Conservation (phyloP, 176 grass and related monocot genomes). For the Aegilops speltoides region DNA sequence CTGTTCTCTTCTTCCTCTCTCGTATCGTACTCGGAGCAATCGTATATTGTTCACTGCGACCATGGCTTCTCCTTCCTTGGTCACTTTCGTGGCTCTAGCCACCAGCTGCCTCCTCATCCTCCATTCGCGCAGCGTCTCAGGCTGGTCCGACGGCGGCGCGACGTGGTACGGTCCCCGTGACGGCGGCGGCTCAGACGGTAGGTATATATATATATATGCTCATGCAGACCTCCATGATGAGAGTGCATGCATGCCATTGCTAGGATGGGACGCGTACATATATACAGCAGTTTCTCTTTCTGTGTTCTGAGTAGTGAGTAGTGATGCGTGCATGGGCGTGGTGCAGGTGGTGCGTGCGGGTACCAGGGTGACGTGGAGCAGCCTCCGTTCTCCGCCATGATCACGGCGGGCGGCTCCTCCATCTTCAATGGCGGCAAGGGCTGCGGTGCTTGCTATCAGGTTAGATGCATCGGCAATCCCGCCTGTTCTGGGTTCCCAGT, state of each 20-base stretch:
- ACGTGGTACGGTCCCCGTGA: neutral
- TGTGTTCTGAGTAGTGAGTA: too few species aligned
- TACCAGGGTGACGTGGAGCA: slow-evolving; percentile 48
- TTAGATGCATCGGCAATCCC: slow-evolving; percentile 36
- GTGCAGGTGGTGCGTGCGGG: slow-evolving; percentile 65
- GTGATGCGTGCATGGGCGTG: too few species aligned
- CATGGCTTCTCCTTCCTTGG: neutral
- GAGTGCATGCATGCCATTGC: too few species aligned
- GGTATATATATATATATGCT: too few species aligned
- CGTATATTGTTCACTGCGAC: neutral
- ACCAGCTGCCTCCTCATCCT: neutral
- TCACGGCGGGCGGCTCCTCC: slow-evolving; percentile 50
- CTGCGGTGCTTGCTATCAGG: slow-evolving; percentile 64
- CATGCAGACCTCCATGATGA: too few species aligned
- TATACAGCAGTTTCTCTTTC: too few species aligned
- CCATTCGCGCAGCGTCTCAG: neutral
- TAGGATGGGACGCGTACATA: neutral
- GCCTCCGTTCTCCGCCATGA: slow-evolving; percentile 63
- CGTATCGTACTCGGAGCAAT: too few species aligned
- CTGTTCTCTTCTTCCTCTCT: too few species aligned
- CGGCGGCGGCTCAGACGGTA: neutral
- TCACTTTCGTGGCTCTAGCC: neutral
- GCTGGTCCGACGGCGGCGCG: neutral
- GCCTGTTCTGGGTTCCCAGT: slow-evolving; percentile 58
- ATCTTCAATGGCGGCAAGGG: slow-evolving; percentile 53